These are phyloP conservation scores for Debaryomycetaceae sp. DNA, from an alignment of 1,139 yeast genomes.

Conservation along the genomic window DNA sequence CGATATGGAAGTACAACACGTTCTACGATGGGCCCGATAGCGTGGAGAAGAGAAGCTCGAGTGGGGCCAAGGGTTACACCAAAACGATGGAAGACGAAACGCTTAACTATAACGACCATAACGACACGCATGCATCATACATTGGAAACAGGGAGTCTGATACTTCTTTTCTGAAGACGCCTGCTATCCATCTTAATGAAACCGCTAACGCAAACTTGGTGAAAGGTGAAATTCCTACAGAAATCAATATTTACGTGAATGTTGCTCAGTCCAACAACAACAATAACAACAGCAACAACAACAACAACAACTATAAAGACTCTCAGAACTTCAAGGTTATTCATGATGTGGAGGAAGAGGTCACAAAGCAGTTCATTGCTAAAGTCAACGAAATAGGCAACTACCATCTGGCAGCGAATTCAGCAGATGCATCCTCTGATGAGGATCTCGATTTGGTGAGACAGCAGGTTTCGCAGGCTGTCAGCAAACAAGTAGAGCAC, in stretches of 20 bases:
- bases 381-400: conserved; percentile 21
- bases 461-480: conserved; percentile 20
- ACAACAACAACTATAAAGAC: background rate
- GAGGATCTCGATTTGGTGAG: conserved; percentile 17
- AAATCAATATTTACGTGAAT: background rate
- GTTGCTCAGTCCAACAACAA: background rate
- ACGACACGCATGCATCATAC: conserved; percentile 1
- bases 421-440: conserved; percentile 13
- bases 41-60: conserved; percentile 1
- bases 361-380: conserved; percentile 20
- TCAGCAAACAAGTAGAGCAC: conserved; percentile 19
- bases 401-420: conserved; percentile 7
- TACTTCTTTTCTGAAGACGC: background rate
- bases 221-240: background rate
- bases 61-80: conserved; percentile 3
- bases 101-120: background rate
- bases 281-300: background rate
- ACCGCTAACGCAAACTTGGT: background rate
- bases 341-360: conserved; percentile 23
- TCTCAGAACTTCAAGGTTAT: conserved; percentile 16
- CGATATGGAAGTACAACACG: conserved; percentile 44
- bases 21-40: conserved; percentile 8
- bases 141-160: conserved; percentile 1
- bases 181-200: background rate
- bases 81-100: background rate